Base-by-base conservation (phyloP, 495 filamentous ascomycete genomes). In the Talaromyces borbonicus region DNA sequence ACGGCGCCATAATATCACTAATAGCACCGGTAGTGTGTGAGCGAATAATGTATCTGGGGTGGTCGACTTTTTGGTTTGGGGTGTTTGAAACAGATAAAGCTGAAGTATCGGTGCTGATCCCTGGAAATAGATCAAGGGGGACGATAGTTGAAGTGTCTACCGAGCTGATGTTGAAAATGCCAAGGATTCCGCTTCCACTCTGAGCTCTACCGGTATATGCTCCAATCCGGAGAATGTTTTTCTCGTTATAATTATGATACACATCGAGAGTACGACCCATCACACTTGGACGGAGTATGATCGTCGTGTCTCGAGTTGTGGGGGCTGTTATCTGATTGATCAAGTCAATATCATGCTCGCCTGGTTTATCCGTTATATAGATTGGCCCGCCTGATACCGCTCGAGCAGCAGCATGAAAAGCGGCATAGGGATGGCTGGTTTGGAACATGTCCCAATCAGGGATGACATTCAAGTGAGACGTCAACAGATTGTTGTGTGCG, bases 381-480 rank as follows among this genome's bases (percentile, higher is more conserved):
- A 98, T 80, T 0, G 90, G 92, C 1, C 92, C 92, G 1, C 92
- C 92, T 41, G 81, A 86, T 8, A 98, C 76, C 60, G 87, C 95
- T 12, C 92, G 74, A 8, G 87, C 89, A 8, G 92, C 88, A 23
- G 85, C 92, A 43, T 98, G 92, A 62, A 90, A 92, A 0, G 72
- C 73, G 1, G 81, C 81, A 52, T 84, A 92, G 2, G 74, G 67
- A 55, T 90, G 85, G 20, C 68, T 68, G 1, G 92, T 95, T 58
- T 98, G 92, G 61, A 98, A 98, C 92, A 98, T 97, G 62, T 97
- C 92, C 92, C 92, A 98, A 62, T 98, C 92, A 0, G 89, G 89
- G 11, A 87, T 52, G n/a, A 75, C 75, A 47, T 86, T 85, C 6
- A 87, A 59, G 49, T 81, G 75, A 8, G 77, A 70, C 9, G 89